Evolutionary conservation across 257 asterid genomes (phyloP).

Genomic region (Rhazya stricta): DNA sequence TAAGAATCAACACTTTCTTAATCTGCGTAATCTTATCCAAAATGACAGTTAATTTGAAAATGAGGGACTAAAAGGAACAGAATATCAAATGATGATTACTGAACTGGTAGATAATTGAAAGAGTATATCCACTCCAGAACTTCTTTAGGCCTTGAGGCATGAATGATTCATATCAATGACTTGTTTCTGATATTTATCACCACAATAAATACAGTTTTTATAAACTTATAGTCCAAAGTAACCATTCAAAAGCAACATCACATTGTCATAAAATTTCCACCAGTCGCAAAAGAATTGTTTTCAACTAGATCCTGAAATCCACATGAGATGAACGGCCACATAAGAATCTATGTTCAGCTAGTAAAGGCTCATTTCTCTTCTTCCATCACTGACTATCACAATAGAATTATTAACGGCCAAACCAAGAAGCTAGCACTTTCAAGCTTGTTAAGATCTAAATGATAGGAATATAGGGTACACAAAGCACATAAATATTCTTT

Average conservation of each 20-base stretch:
- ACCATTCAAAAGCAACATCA: background rate
- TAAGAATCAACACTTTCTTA: too few relatives aligned
- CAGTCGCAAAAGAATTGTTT: background rate
- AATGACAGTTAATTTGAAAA: too few relatives aligned
- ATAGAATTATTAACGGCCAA: background rate
- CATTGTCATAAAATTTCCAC: background rate
- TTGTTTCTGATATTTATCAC: background rate
- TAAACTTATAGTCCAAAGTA: background rate
- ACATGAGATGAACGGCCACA: background rate
- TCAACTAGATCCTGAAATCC: background rate
- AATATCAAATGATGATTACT: background rate
- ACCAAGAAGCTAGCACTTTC: background rate
- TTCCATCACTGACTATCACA: background rate
- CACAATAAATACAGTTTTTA: background rate
- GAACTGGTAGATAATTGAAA: background rate
- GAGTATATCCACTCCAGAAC: background rate
- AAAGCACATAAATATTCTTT: background rate
- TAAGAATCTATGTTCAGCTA: background rate
- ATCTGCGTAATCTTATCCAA: too few relatives aligned
- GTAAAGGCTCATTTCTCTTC: background rate
- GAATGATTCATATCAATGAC: background rate
- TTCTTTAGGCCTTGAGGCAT: background rate
- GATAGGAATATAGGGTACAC: background rate
- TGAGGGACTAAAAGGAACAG: background rate
- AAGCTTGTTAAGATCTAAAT: constrained; percentile 1